A percentile compares a stretch with the other conserved stretches of the same genome.
phyloP scores from a whole-genome alignment of 768 basidiomycete genomes.

The Rhodotorula toruloides region DNA sequence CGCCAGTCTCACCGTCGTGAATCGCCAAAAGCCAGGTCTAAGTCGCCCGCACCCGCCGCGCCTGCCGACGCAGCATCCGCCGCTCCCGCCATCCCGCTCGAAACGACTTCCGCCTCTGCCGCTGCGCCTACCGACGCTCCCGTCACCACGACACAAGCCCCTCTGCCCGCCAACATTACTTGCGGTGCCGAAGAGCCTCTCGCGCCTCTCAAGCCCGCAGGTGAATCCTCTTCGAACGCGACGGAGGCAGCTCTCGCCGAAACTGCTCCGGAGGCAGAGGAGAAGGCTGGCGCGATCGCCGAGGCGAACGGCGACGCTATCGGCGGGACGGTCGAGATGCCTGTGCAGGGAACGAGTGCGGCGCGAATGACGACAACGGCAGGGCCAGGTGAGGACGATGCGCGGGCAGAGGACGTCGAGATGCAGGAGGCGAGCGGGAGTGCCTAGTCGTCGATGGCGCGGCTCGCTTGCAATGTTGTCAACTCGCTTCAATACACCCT shows the following conservation, averaged over 20 bases:
- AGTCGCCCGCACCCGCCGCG: not conserved
- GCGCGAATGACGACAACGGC: slow-evolving; percentile 33
- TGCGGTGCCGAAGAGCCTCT: slow-evolving; percentile 30
- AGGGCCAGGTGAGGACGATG: slow-evolving; percentile 19
- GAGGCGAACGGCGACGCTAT: not conserved
- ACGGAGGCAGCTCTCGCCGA: not conserved
- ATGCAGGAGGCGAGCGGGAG: slow-evolving; percentile 3
- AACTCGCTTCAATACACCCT: not conserved
- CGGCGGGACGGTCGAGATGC: slow-evolving; percentile 13
- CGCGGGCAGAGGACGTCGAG: slow-evolving; percentile 7
- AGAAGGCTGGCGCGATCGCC: not conserved
- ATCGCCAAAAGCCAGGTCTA: not conserved
- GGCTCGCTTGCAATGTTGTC: not conserved
- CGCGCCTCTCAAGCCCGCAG: not conserved
- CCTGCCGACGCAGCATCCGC: not conserved
- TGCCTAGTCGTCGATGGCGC: no score
- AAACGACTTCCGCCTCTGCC: slow-evolving; percentile 1
- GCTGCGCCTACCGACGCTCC: slow-evolving; percentile 7
- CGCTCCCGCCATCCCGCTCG: slow-evolving; percentile 12
- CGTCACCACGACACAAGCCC: not conserved
- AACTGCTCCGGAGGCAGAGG: slow-evolving; percentile 1
- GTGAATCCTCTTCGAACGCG: not conserved
- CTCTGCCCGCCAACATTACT: slow-evolving; percentile 16
- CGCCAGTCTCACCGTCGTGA: slow-evolving; percentile 16
- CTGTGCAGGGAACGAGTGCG: slow-evolving; percentile 35